Percentiles rank a stretch among this genome's conserved stretches.
Evolutionary conservation across 345 rosid species (phyloP).

Genomic region (Linum lewisii): DNA sequence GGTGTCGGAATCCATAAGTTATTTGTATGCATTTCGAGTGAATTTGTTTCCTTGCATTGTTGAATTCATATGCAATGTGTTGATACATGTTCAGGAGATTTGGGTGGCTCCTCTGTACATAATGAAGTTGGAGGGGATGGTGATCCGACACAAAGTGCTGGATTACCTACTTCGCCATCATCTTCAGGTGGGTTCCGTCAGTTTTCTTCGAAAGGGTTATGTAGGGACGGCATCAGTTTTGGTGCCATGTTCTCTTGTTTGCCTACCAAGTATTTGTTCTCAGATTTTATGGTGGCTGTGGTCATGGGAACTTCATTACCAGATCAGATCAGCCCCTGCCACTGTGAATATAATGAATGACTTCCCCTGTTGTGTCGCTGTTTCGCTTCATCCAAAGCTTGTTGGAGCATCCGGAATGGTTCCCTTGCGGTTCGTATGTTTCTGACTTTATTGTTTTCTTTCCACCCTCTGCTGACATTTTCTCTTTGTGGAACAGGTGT

Average conservation of each 20-base stretch:
- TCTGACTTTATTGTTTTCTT: slow-evolving; percentile 58
- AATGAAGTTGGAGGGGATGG: slow-evolving; percentile 46
- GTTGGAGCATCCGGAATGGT: slow-evolving; percentile 54
- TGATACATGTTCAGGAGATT: slow-evolving; percentile 42
- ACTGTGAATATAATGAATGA: slow-evolving; percentile 53
- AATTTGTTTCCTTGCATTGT: not conserved
- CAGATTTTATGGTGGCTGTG: slow-evolving; percentile 68
- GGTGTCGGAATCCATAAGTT: too few relatives aligned
- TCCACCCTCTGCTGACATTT: slow-evolving; percentile 48
- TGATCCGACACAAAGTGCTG: slow-evolving; percentile 43
- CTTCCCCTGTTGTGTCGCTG: slow-evolving; percentile 47
- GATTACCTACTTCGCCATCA: slow-evolving; percentile 90
- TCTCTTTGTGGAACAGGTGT: slow-evolving; percentile 63
- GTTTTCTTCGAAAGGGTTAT: slow-evolving; percentile 82
- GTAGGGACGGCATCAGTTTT: slow-evolving; percentile 67
- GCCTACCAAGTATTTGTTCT: slow-evolving; percentile 42
- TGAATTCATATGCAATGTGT: not conserved
- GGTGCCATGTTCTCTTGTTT: slow-evolving; percentile 63
- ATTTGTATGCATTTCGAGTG: too few relatives aligned
- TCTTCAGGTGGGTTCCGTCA: slow-evolving; percentile 99
- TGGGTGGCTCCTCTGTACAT: slow-evolving; percentile 78
- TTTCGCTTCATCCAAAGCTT: slow-evolving; percentile 51
- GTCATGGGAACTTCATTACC: slow-evolving; percentile 59
- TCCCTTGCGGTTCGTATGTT: slow-evolving; percentile 88
- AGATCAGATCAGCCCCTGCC: slow-evolving; percentile 60